These are phyloP conservation scores for Hyaloscypha bicolor DNA, from an alignment of 495 filamentous ascomycete genomes.

Conservation along the genomic window DNA sequence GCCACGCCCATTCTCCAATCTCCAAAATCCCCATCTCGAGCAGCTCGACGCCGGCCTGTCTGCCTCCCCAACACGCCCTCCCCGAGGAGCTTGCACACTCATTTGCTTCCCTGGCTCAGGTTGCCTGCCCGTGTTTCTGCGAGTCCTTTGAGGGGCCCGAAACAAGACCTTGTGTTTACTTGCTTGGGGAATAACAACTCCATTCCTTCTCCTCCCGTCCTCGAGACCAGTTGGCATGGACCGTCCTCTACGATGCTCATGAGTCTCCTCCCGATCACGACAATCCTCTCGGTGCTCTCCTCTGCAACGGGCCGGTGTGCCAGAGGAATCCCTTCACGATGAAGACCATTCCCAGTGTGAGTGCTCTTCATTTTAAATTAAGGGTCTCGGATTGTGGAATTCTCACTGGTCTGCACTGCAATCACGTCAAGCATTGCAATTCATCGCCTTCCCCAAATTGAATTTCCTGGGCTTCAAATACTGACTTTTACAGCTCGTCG, in stretches of 20 bases:
- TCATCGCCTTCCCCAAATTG: neutral
- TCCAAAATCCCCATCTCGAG: neutral
- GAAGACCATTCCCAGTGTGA: slow-evolving; percentile 68
- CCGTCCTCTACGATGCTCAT: slow-evolving; percentile 25
- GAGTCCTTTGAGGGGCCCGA: neutral
- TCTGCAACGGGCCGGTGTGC: slow-evolving; percentile 29
- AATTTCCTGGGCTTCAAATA: neutral
- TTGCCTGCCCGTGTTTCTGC: neutral
- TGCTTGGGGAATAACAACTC: slow-evolving; percentile 6
- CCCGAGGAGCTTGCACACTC: neutral
- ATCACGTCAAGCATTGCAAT: neutral
- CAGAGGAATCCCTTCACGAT: slow-evolving; percentile 47
- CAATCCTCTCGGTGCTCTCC: slow-evolving; percentile 34
- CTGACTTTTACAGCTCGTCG: slow-evolving; percentile 49
- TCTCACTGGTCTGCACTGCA: neutral
- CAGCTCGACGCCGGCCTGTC: neutral
- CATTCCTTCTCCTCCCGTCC: slow-evolving; percentile 22
- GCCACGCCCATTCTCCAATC: neutral
- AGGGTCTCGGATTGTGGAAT: slow-evolving; percentile 17
- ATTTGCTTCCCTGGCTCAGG: neutral
- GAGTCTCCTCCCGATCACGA: slow-evolving; percentile 28
- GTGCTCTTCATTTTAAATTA: slow-evolving; percentile 37
- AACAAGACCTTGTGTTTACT: slow-evolving; percentile 17
- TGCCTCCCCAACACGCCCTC: neutral
- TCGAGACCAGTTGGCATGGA: slow-evolving; percentile 19